Evolutionary conservation across 306 rosid genomes (phyloP).

Genomic region (Psophocarpus tetragonolobus): DNA sequence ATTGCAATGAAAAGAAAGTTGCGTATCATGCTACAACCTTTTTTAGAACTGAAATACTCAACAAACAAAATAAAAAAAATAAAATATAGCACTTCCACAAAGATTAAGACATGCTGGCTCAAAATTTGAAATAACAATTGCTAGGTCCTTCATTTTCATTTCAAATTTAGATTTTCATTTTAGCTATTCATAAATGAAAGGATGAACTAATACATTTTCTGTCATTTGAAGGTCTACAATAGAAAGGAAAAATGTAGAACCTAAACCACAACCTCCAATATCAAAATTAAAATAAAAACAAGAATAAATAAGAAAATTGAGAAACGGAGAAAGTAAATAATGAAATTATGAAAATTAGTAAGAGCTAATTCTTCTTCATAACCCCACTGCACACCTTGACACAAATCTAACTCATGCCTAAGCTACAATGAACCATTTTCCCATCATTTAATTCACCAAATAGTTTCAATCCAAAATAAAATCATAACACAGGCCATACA

Average conservation of each 20-base stretch:
- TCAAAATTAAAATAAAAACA: neutral
- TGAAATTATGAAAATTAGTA: neutral
- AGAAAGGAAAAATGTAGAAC: neutral
- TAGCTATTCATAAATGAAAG: neutral
- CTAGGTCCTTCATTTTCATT: neutral
- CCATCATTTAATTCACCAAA: neutral
- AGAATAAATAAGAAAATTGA: no score
- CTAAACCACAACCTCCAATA: neutral
- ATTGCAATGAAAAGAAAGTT: slow-evolving; percentile 39
- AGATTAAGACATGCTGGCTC: neutral
- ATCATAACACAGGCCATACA: no score
- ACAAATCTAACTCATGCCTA: neutral
- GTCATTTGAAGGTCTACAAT: neutral
- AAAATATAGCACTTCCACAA: neutral
- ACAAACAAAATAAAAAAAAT: neutral
- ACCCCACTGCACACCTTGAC: no score
- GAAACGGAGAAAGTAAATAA: neutral
- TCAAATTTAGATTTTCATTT: neutral
- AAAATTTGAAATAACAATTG: neutral
- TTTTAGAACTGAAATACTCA: neutral
- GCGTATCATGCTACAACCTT: slow-evolving; percentile 15
- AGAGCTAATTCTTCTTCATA: neutral
- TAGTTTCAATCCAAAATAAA: no score
- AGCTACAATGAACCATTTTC: neutral
- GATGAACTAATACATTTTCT: neutral